A percentile compares a stretch with the other conserved stretches of the same genome.
Conservation (phyloP, 1,139 yeast genomes). For the Diutina sp. region DNA sequence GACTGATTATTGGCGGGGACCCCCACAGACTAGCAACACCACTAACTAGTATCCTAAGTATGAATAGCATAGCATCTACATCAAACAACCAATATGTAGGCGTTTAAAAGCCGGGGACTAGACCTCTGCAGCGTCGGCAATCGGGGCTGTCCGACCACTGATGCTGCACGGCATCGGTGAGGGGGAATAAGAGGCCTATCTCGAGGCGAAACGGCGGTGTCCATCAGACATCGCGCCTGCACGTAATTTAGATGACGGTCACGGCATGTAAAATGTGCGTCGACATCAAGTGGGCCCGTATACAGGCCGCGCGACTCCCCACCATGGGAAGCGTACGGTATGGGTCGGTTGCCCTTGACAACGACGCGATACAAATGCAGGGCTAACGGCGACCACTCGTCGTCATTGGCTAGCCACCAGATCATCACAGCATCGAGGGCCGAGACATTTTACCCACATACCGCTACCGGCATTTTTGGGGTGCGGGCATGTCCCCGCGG, state of each 20-base stretch:
- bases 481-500: no score
- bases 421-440: no score
- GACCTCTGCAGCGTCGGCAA: background rate
- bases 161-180: background rate
- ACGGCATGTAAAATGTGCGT: background rate
- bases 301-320: no score
- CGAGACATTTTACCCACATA: no score
- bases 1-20: slow-evolving; percentile 10
- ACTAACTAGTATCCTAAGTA: slow-evolving; percentile 6
- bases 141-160: background rate
- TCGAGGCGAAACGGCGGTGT: background rate
- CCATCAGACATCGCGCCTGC: background rate
- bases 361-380: background rate
- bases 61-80: background rate
- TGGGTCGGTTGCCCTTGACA: no score
- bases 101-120: background rate
- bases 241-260: background rate
- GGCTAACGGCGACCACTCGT: background rate
- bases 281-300: no score
- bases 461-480: no score
- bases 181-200: background rate
- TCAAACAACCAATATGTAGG: background rate
- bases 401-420: background rate
- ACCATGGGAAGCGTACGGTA: no score
- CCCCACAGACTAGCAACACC: no score